These are phyloP conservation scores for Helminthosporium solani DNA, from an alignment of 2,329 filamentous ascomycete species.

Conservation along the genomic window DNA sequence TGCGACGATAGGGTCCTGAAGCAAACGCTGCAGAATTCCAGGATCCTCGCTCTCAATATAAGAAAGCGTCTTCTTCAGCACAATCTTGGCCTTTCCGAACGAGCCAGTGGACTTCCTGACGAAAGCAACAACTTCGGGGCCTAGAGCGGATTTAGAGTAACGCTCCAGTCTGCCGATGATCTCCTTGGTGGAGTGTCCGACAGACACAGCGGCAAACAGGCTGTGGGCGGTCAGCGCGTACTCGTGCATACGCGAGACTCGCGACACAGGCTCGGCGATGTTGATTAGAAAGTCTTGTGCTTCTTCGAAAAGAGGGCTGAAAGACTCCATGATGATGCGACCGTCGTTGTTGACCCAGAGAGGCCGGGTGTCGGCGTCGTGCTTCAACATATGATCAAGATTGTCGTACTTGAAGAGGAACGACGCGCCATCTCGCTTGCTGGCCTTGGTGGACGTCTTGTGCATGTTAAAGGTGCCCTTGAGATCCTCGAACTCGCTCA, in stretches of 20 bases:
- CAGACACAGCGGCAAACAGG: conserved; percentile 91
- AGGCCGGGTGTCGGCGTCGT: conserved; percentile 84
- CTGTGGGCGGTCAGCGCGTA: conserved; percentile 90
- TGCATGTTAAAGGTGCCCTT: conserved; percentile 41
- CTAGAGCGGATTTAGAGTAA: conserved; percentile 84
- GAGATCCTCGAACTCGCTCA: conserved; percentile 50
- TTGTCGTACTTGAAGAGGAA: conserved; percentile 69
- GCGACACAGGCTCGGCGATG: conserved; percentile 88
- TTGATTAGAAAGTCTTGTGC: conserved; percentile 95
- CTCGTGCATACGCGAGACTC: conserved; percentile 89
- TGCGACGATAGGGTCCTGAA: conserved; percentile 81
- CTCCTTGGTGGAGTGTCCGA: conserved; percentile 84
- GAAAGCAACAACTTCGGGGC: conserved; percentile 76
- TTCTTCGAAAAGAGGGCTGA: conserved; percentile 80
- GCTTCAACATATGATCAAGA: conserved; percentile 77
- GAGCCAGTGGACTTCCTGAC: conserved; percentile 82
- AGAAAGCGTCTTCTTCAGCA: conserved; percentile 91
- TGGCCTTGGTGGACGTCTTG: conserved; percentile 23
- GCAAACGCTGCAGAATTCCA: conserved; percentile 78
- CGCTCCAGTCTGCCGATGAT: conserved; percentile 87
- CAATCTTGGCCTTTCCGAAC: conserved; percentile 93
- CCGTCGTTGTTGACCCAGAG: conserved; percentile 91
- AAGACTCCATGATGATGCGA: conserved; percentile 90
- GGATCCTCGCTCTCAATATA: conserved; percentile 92
- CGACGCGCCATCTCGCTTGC: conserved; percentile 54